Base-by-base conservation (phyloP, 352 stramenopile genomes). In the Ochromonadaceae sp. region DNA sequence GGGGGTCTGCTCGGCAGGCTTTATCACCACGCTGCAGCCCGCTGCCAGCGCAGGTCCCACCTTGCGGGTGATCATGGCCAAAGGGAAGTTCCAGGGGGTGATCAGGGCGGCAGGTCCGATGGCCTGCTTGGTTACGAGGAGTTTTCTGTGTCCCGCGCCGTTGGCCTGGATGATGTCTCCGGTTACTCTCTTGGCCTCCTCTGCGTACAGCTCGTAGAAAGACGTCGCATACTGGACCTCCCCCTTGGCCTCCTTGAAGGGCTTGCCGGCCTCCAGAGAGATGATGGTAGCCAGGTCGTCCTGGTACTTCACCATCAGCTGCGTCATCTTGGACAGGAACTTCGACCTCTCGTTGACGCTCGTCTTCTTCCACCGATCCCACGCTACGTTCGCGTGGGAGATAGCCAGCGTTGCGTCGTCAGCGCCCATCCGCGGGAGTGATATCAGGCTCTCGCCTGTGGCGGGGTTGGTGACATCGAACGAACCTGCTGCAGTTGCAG, bases 41-140 rank as follows among this genome's bases (percentile, higher is more conserved):
- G 86, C 85, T 12, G 85, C 83, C 2, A 74, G 44, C 20, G 67
- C 67, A 17, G 69, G 63, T 30, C 55, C 90, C 7, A 93, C 77
- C 73, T 98, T 98, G 20, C 92, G 79, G 31, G 91, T 96, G 65
- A 98, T 93, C 92, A 98, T 98, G 1, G 90, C 91, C 40, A 93
- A 72, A 4, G 93, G 93, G 70, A 98, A 99, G 76, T 99, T 98
- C 92, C 92, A 98, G 17, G 88, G 92, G 50, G 90, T 95, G 60
- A 98, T 90, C 49, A 97, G 82, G 30, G 76, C 87, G 60, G 78
- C 90, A 28, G 97, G 88, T 42, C 92, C 93, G 3, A 98, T 83
- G 0, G 92, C 87, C 74, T 98, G 72, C n/a, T 82, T 34, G 72
- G 66, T 78, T 48, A 91, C 71, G 43, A 93, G 73, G 48, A 81